Evolutionary conservation across 306 rosid genomes (phyloP).

Genomic region (Cicer judaicum): DNA sequence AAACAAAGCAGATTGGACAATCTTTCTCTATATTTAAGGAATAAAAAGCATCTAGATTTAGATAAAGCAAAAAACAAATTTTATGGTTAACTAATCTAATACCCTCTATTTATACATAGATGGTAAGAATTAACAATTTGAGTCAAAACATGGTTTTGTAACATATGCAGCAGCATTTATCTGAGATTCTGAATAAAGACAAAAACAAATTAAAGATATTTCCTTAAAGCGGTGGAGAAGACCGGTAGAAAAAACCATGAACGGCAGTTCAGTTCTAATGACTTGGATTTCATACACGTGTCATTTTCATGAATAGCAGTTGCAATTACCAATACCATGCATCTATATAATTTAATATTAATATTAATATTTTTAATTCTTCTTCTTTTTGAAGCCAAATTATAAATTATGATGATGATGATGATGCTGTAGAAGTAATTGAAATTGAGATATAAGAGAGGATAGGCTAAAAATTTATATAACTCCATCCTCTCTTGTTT

Average conservation of each 20-base stretch:
- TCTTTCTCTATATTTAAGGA: conserved; percentile 16
- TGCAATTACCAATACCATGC: neutral
- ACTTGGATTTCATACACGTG: neutral
- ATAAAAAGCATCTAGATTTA: conserved; percentile 41
- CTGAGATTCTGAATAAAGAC: neutral
- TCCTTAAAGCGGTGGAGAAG: conserved; percentile 17
- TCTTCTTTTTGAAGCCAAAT: neutral
- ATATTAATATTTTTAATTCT: neutral
- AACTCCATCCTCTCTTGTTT: conserved; percentile 34
- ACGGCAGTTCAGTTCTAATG: conserved; percentile 35
- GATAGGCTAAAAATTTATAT: neutral
- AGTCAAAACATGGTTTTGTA: neutral
- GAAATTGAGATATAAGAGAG: conserved; percentile 33
- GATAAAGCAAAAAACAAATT: conserved; percentile 22
- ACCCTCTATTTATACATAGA: conserved; percentile 25
- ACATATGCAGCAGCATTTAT: neutral
- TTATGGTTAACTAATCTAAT: conserved; percentile 6
- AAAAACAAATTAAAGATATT: neutral
- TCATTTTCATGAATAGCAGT: neutral
- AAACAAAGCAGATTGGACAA: neutral
- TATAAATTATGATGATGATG: conserved; percentile 9
- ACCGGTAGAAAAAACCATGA: conserved; percentile 36
- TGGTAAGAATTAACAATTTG: neutral
- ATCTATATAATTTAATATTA: neutral
- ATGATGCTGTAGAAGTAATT: neutral